These are phyloP conservation scores for Metschnikowia colocasiae DNA, from an alignment of 805 yeast species.

Conservation along the genomic window DNA sequence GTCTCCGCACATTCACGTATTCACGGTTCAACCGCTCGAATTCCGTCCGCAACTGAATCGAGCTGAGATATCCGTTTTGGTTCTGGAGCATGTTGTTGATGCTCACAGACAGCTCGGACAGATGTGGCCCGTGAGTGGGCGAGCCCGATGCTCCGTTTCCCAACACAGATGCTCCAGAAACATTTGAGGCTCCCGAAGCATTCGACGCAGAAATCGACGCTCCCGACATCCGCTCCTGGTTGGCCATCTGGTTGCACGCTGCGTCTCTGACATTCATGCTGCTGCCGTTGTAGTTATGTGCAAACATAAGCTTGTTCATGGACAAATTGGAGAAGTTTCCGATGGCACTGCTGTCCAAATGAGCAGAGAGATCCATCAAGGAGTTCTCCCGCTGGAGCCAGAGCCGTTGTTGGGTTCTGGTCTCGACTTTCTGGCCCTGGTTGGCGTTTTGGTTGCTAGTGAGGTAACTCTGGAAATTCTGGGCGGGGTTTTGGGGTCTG, in stretches of 20 bases:
- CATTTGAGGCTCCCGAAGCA: not conserved
- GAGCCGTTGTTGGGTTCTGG: constrained; percentile 77
- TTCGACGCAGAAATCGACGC: not conserved
- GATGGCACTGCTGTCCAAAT: constrained; percentile 27
- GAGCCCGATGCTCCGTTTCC: not conserved
- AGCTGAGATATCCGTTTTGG: constrained; percentile 37
- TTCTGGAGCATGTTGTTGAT: constrained; percentile 15
- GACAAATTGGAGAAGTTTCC: constrained; percentile 39
- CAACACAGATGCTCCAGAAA: not conserved
- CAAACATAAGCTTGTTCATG: constrained; percentile 38
- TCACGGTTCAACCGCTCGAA: constrained; percentile 76
- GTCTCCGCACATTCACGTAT: constrained; percentile 63
- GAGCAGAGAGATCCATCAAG: constrained; percentile 49
- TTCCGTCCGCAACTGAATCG: constrained; percentile 65
- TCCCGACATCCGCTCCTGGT: constrained; percentile 1
- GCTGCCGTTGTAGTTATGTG: constrained; percentile 26
- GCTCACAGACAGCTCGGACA: not conserved
- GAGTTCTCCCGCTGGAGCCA: constrained; percentile 83
- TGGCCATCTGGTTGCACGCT: constrained; percentile 3
- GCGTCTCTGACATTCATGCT: constrained; percentile 12
- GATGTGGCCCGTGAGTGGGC: not conserved
- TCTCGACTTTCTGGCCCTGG: constrained; percentile 33
- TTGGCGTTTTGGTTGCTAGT: constrained; percentile 5
- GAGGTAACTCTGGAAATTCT: constrained; percentile 38
- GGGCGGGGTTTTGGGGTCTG: not conserved